A percentile compares a stretch with the other conserved stretches of the same genome.
Conservation (phyloP, 495 filamentous ascomycete genomes). For the Cryomyces minteri region DNA sequence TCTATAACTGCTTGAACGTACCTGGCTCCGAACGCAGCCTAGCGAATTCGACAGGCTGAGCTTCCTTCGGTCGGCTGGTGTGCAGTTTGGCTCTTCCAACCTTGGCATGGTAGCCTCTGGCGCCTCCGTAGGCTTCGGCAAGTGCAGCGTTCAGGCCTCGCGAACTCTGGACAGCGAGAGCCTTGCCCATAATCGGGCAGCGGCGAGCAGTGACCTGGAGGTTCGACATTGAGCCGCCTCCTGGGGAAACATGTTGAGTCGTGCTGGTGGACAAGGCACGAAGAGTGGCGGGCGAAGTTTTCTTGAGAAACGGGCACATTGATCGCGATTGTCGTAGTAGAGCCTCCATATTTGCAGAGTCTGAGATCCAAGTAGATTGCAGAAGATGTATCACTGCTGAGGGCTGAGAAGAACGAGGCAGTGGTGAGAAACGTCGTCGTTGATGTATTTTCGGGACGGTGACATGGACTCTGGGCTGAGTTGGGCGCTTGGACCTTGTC, state of each 20-base stretch:
- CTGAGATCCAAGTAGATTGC: too few species aligned
- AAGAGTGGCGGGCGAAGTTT: constrained; percentile 74
- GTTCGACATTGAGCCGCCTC: constrained; percentile 90
- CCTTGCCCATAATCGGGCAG: constrained; percentile 98
- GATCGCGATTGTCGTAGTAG: constrained; percentile 83
- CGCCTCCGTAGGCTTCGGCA: constrained; percentile 22
- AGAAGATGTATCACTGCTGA: too few species aligned
- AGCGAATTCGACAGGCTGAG: constrained; percentile 46
- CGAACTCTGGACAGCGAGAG: constrained; percentile 50
- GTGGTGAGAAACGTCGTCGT: too few species aligned
- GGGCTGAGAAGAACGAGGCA: too few species aligned
- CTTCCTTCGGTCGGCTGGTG: constrained; percentile 54
- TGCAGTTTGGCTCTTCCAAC: constrained; percentile 55
- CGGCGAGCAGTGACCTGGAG: constrained; percentile 85
- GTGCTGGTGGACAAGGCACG: constrained; percentile 75
- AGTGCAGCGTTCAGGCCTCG: constrained; percentile 20
- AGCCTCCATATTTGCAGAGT: constrained; percentile 50
- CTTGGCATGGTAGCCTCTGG: constrained; percentile 28
- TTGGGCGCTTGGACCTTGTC: too few species aligned
- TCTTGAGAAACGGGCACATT: constrained; percentile 94
- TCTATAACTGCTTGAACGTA: not conserved
- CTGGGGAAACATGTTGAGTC: constrained; percentile 44
- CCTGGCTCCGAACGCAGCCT: constrained; percentile 36
- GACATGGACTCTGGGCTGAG: too few species aligned
- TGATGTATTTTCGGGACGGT: too few species aligned